phyloP scores from a whole-genome alignment of 257 asterid species.

The Buddleja alternifolia region DNA sequence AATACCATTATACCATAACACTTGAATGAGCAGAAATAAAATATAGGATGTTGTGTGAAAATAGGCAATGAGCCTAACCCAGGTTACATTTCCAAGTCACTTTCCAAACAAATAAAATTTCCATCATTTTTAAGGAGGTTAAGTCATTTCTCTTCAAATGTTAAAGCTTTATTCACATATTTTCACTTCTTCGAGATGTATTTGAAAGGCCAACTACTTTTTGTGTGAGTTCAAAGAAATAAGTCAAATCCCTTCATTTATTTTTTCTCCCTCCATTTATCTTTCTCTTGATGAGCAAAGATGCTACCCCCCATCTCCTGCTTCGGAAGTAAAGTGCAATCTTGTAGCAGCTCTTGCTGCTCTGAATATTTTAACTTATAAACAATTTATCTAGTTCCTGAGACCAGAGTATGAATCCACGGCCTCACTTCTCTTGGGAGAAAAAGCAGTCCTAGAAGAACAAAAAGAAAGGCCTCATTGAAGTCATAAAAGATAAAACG shows the following conservation, averaged over 20 bases:
- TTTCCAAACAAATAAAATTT: not conserved
- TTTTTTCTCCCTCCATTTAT: not conserved
- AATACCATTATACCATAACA: too few species aligned
- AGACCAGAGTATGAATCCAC: not conserved
- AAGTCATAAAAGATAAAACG: too few species aligned
- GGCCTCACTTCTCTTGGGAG: too few species aligned
- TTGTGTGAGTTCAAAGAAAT: not conserved
- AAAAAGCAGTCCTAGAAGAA: too few species aligned
- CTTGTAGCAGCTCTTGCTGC: too few species aligned
- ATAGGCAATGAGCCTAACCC: not conserved
- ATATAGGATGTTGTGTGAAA: not conserved
- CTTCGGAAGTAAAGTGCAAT: not conserved
- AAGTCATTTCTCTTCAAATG: not conserved
- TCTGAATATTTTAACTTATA: too few species aligned
- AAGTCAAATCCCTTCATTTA: not conserved
- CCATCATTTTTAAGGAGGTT: too few species aligned
- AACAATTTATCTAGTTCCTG: not conserved
- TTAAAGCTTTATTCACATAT: not conserved
- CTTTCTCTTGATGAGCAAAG: too few species aligned
- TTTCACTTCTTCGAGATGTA: conserved; percentile 6
- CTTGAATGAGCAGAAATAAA: too few species aligned
- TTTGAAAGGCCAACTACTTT: not conserved
- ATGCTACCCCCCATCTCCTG: not conserved
- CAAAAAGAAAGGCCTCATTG: too few species aligned
- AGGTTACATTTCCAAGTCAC: not conserved